A percentile compares a stretch with the other conserved stretches of the same genome.
Evolutionary conservation across 176 grass and related monocot genomes (phyloP).

Genomic region (Musa troglodytarum): DNA sequence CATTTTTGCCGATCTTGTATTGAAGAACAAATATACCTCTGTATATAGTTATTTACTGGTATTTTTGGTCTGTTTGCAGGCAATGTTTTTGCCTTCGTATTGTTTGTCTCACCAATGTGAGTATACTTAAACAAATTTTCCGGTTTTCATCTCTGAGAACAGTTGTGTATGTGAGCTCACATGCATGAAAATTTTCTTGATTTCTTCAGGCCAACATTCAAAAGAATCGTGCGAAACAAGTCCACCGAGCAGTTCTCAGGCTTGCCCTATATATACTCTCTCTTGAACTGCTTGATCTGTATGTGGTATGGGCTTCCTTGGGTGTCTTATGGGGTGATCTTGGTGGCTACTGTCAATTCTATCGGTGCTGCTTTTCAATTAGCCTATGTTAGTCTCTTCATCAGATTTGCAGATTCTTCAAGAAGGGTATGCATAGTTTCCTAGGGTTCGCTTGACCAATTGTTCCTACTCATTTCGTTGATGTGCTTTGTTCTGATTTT

Average conservation of each 20-base stretch:
- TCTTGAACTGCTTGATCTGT: conserved; percentile 91
- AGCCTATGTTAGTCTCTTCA: conserved; percentile 58
- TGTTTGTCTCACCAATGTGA: conserved; percentile 95
- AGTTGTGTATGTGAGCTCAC: not conserved
- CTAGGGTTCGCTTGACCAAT: not conserved
- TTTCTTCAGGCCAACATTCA: conserved; percentile 68
- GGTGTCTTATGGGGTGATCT: conserved; percentile 75
- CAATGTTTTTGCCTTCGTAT: conserved; percentile 78
- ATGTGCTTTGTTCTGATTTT: not conserved
- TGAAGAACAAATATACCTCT: no score
- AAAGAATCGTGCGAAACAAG: conserved; percentile 57
- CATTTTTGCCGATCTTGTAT: no score
- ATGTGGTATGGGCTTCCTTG: conserved; percentile 87
- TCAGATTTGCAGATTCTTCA: conserved; percentile 45
- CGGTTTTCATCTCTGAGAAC: not conserved
- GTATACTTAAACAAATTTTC: not conserved
- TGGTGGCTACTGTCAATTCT: conserved; percentile 75
- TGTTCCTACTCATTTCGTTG: not conserved
- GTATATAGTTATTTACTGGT: no score
- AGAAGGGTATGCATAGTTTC: conserved; percentile 30
- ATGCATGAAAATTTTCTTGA: not conserved
- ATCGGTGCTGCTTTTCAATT: conserved; percentile 82
- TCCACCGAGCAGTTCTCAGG: conserved; percentile 96
- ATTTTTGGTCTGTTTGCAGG: conserved; percentile 40
- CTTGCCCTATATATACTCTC: conserved; percentile 86